Base-by-base conservation (phyloP, 345 rosid genomes). In the Bretschneidera sinensis region DNA sequence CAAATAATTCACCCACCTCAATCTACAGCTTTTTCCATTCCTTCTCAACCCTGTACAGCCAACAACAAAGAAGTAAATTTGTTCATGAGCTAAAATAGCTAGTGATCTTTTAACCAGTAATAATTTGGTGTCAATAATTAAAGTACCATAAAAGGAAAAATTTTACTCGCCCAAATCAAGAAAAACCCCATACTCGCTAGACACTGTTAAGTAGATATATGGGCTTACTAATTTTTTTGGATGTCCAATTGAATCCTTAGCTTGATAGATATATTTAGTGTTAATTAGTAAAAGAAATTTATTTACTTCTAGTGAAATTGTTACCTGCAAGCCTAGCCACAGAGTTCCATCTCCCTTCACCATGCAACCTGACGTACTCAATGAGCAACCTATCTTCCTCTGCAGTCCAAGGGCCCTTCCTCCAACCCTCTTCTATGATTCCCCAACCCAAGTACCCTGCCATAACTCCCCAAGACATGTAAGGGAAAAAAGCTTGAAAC, bases 351-450 rank as follows among this genome's bases (percentile, higher is more conserved):
- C 97, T 71, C 8, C 97, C 96, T 80, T 91, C 96, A 5, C 95
- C 98, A 57, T 91, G 96, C 54, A 76, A 14, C 61, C 74, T 68
- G 21, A 91, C 95, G 69, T 91, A 82, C 24, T 91, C 88, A 54
- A 79, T 74, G 61, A 91, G 84, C 67, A 86, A 69, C 54, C 83
- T 82, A 64, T 91, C 98, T 77, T 91, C 98, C 67, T 91, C 95
- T 45, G 86, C 80, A 65, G 96, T 91, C 96, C 98, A 91, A 9
- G 98, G 98, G 28, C 98, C 98, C 57, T 88, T 91, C 66, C 96
- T 88, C 98, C 96, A 88, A 14, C 84, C 87, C 68, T 85, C 86
- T 60, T 76, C 95, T 21, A 79, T 71, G 23, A 66, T 47, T 43
- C 87, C 84, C 96, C 96, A 83, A 48, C 85, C 87, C 43, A 74